Percentiles rank a stretch among this genome's conserved stretches.
phyloP scores from a whole-genome alignment of 2,329 filamentous ascomycete species.

The Botrytis paeoniae region DNA sequence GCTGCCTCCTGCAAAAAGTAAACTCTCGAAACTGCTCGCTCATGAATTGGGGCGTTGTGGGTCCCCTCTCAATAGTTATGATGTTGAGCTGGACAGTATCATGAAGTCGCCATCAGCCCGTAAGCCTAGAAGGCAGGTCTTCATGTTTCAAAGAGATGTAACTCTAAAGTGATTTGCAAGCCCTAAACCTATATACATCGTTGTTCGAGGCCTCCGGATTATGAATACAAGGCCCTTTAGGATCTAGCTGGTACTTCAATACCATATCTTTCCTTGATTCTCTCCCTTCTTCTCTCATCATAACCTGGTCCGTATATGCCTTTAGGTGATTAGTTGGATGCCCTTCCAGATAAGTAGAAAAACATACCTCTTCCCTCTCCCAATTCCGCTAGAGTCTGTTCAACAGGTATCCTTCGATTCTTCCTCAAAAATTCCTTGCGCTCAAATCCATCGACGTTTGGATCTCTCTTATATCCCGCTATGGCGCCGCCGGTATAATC shows the following conservation, averaged over 20 bases:
- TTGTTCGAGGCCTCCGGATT: conserved; percentile 16
- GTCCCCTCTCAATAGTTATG: neutral
- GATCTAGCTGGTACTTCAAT: conserved; percentile 54
- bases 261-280: conserved; percentile 67
- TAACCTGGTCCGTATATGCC: conserved; percentile 67
- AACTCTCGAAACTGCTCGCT: neutral
- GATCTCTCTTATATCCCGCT: conserved; percentile 49
- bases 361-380: conserved; percentile 68
- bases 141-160: neutral
- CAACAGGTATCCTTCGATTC: conserved; percentile 58
- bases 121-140: neutral
- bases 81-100: neutral
- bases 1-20: neutral
- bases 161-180: conserved; percentile 9
- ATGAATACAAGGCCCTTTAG: conserved; percentile 23
- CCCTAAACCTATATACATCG: conserved; percentile 20
- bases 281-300: conserved; percentile 62
- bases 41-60: neutral
- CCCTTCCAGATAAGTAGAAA: neutral
- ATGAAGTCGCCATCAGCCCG: neutral
- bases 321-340: conserved; percentile 36
- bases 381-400: conserved; percentile 63
- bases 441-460: conserved; percentile 59
- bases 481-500: conserved; percentile 61
- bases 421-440: conserved; percentile 60